Conservation (phyloP, 768 basidiomycete species). For the Agaricus subrufescens region DNA sequence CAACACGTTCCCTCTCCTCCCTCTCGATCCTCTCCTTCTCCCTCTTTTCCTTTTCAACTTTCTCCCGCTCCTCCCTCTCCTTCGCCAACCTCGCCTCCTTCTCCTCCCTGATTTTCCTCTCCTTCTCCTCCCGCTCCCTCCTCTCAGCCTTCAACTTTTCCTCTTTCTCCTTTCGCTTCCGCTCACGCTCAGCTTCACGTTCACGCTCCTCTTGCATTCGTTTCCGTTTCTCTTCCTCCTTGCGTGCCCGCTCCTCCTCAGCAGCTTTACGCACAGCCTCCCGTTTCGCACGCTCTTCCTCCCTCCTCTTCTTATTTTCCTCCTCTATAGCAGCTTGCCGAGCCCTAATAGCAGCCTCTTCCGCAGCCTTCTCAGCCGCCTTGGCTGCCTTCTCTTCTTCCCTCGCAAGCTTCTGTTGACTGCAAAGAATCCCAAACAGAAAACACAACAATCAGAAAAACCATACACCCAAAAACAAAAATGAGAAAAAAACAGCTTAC, state of each 20-base stretch:
- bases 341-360: conserved; percentile 74
- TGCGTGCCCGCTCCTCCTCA: conserved; percentile 79
- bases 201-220: conserved; percentile 78
- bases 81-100: conserved; percentile 30
- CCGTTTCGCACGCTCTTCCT: conserved; percentile 80
- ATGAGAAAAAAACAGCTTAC: conserved; percentile 35
- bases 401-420: conserved; percentile 88
- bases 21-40: conserved; percentile 24
- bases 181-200: conserved; percentile 70
- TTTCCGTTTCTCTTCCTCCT: conserved; percentile 80
- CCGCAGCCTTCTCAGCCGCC: conserved; percentile 83
- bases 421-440: conserved; percentile 24
- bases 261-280: conserved; percentile 72
- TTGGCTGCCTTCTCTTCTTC: conserved; percentile 85
- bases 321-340: conserved; percentile 77
- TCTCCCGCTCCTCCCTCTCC: conserved; percentile 27
- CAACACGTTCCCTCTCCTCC: conserved; percentile 25
- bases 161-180: conserved; percentile 69
- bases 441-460: conserved; percentile 7
- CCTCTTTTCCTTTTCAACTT: conserved; percentile 32
- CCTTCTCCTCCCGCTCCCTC: conserved; percentile 56
- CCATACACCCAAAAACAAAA: conserved; percentile 7
- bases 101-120: conserved; percentile 37
- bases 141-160: conserved; percentile 66
- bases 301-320: conserved; percentile 73